Percentiles rank a stretch among this genome's conserved stretches.
Evolutionary conservation across 257 asterid species (phyloP).

Genomic region (Nicotiana undulata): DNA sequence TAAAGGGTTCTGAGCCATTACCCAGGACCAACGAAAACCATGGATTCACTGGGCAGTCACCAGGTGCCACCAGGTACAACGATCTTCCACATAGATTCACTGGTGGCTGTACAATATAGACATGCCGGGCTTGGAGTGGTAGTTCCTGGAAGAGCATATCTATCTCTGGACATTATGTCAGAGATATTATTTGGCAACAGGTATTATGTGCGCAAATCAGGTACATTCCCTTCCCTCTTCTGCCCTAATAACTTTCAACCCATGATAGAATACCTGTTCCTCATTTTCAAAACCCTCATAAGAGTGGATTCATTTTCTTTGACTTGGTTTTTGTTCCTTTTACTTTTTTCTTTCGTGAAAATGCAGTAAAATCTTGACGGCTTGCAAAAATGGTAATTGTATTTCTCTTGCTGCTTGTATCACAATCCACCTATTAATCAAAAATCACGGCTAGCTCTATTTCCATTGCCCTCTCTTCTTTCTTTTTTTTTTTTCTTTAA

Average conservation of each 20-base stretch:
- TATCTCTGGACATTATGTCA: background rate
- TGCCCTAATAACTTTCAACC: background rate
- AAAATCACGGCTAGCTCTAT: background rate
- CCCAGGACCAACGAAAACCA: background rate
- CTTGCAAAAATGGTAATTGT: background rate
- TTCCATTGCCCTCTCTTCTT: background rate
- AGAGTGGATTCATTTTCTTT: no score
- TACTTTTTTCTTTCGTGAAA: background rate
- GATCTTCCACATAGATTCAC: background rate
- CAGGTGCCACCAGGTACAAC: background rate
- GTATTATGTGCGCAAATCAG: background rate
- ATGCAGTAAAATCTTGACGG: background rate
- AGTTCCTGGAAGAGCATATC: no score
- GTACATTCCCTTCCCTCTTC: background rate
- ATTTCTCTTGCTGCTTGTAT: background rate
- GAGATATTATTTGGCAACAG: background rate
- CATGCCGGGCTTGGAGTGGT: no score
- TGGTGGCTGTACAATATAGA: no score
- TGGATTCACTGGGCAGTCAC: background rate
- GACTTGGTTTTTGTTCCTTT: no score
- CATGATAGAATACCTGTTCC: background rate
- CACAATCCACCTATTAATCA: background rate
- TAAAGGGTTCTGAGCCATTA: background rate
- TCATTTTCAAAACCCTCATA: background rate
- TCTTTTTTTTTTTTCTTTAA: no score